A percentile compares a stretch with the other conserved stretches of the same genome.
These are phyloP conservation scores for Blastobotrys raffinosifermentans DNA, from an alignment of 1,139 yeast genomes.

Conservation along the genomic window DNA sequence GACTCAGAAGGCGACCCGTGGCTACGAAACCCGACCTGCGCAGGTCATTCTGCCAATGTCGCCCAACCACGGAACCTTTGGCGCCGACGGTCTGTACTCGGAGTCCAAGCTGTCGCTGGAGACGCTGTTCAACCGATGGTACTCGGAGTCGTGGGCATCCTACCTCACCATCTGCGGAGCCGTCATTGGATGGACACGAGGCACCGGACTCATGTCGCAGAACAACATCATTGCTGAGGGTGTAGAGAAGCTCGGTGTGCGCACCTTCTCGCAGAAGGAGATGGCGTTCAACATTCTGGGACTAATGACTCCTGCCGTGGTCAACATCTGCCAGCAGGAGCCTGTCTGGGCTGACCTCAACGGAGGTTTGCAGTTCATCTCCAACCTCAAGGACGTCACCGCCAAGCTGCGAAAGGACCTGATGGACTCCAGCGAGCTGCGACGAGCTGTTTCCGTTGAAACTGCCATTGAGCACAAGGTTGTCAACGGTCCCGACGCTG, in stretches of 20 bases:
- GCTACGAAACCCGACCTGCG: slow-evolving; percentile 94
- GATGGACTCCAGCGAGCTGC: slow-evolving; percentile 79
- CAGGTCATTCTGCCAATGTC: slow-evolving; percentile 94
- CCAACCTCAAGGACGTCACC: slow-evolving; percentile 86
- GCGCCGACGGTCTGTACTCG: slow-evolving; percentile 95
- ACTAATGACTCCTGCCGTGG: slow-evolving; percentile 80
- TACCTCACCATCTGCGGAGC: slow-evolving; percentile 98
- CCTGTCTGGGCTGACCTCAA: slow-evolving; percentile 98
- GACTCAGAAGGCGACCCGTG: slow-evolving; percentile 63
- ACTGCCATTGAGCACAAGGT: slow-evolving; percentile 89
- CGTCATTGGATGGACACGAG: slow-evolving; percentile 99
- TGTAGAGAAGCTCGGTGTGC: slow-evolving; percentile 89
- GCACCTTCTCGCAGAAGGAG: slow-evolving; percentile 97
- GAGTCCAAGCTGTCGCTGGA: slow-evolving; percentile 94
- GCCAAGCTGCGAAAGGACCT: slow-evolving; percentile 75
- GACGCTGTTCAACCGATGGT: slow-evolving; percentile 97
- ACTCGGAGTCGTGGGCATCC: slow-evolving; percentile 93
- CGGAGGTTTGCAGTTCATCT: slow-evolving; percentile 95
- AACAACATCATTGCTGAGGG: slow-evolving; percentile 98
- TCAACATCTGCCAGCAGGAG: slow-evolving; percentile 80
- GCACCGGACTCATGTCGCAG: slow-evolving; percentile 97
- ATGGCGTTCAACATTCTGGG: slow-evolving; percentile 98
- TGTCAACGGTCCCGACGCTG: slow-evolving; percentile 85
- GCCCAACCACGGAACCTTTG: slow-evolving; percentile 98
- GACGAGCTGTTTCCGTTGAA: slow-evolving; percentile 94